Evolutionary conservation across 2,329 filamentous ascomycete species (phyloP), one percentile per base, ranked within the genome.

Genomic region (Cytospora chrysosperma): DNA sequence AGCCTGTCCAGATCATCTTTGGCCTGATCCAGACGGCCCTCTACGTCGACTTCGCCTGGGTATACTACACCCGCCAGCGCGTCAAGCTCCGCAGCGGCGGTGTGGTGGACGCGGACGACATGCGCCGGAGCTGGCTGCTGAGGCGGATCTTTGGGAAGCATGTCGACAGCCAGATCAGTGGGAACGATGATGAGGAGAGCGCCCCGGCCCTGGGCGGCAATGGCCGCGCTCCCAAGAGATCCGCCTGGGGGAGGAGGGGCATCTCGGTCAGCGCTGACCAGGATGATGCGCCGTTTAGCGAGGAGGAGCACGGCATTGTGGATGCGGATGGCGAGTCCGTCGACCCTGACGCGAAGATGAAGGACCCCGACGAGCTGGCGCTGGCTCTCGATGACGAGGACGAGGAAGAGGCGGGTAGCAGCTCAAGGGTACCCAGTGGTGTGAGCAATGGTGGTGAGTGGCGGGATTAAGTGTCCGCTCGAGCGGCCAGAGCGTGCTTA

Each of bases 11-110:
- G 9, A 86, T 95, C 73, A 85, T 96, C 66, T 97, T 96, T 71
- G 94, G 94, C 62, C 79, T 96, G 65, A 81, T 98, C 28, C 94
- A 98, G 78, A 97, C 93, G 0, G 88, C 90, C 1, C 85, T 97
- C 51, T 97, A 97, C 76, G 75, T 93, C 69, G 94, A 98, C 77
- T 98, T 98, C 74, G 93, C 92, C 40, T 97, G 93, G 93, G 93
- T 98, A 1, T 98, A 98, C 81, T 97, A 91, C 79, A 91, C 90
- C 13, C 86, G 94, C 67, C 94, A 97, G 79, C 87, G 93, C 63
- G 93, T 98, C 72, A 97, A 97, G 87, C 87, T 98, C 19, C 86
- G 94, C 66, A 88, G 87, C 68, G 94, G 94, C 52, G 92, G 92
- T 8, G 83, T 97, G 21, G 92, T 98, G 17, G 94, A 98, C 73